phyloP scores from a whole-genome alignment of 2,329 filamentous ascomycete genomes.

The Colletotrichum karsti region DNA sequence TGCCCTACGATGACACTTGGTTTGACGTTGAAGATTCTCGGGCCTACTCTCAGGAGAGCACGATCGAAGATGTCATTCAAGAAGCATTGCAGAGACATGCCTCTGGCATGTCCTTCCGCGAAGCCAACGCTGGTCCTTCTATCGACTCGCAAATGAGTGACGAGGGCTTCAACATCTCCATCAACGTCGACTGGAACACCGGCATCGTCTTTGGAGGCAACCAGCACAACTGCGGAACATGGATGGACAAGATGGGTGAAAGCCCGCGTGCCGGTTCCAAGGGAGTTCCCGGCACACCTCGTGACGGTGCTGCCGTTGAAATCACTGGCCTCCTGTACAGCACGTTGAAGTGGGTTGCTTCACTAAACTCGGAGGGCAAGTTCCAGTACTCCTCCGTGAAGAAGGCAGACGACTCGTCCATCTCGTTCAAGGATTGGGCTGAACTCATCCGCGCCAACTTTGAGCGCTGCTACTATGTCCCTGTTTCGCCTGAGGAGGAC shows the following conservation, averaged over 20 bases:
- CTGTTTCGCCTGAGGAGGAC: slow-evolving; percentile 75
- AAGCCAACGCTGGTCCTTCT: slow-evolving; percentile 89
- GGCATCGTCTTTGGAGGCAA: slow-evolving; percentile 95
- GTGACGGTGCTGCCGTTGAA: slow-evolving; percentile 93
- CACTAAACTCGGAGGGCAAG: slow-evolving; percentile 71
- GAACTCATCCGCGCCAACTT: slow-evolving; percentile 83
- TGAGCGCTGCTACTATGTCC: slow-evolving; percentile 91
- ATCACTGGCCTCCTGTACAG: slow-evolving; percentile 96
- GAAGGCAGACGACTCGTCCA: slow-evolving; percentile 63
- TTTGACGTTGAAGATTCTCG: slow-evolving; percentile 83
- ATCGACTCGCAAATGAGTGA: slow-evolving; percentile 94
- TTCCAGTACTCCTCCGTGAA: slow-evolving; percentile 81
- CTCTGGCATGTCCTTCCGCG: slow-evolving; percentile 87
- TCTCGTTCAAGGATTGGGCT: slow-evolving; percentile 84
- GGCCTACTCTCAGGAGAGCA: slow-evolving; percentile 86
- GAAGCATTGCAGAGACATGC: slow-evolving; percentile 94
- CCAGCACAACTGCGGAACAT: slow-evolving; percentile 94
- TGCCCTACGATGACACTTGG: slow-evolving; percentile 96
- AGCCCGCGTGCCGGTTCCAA: slow-evolving; percentile 90
- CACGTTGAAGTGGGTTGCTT: slow-evolving; percentile 80
- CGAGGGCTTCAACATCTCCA: slow-evolving; percentile 90
- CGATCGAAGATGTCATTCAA: slow-evolving; percentile 89
- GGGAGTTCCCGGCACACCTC: slow-evolving; percentile 93
- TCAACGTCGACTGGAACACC: slow-evolving; percentile 89
- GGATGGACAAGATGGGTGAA: slow-evolving; percentile 99